These are phyloP conservation scores for Fusarium sp. DNA, from an alignment of 2,329 filamentous ascomycete species.

Conservation along the genomic window DNA sequence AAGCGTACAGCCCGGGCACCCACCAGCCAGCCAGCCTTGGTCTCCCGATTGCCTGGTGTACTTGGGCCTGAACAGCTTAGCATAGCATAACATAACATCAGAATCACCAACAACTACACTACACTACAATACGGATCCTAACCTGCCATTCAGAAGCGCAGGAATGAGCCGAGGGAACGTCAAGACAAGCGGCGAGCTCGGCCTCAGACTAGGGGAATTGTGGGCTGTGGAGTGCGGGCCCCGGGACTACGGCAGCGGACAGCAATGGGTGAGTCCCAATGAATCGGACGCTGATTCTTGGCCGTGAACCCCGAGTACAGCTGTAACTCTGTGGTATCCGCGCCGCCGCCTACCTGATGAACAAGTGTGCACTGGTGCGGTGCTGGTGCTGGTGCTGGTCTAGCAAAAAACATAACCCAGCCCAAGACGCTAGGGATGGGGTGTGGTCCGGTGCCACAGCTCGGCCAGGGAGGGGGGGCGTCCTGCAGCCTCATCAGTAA, in stretches of 20 bases:
- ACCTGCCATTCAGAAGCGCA: conserved; percentile 26
- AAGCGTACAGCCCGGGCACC: conserved; percentile 27
- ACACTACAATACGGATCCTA: neutral
- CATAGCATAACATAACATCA: conserved; percentile 13
- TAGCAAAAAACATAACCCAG: conserved; percentile 21
- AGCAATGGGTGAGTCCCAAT: conserved; percentile 37
- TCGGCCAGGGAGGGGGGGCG: conserved; percentile 25
- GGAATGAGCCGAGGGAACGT: conserved; percentile 36
- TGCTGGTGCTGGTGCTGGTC: conserved; percentile 19
- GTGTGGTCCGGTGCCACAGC: conserved; percentile 38
- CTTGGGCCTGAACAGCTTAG: conserved; percentile 12
- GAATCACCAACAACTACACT: conserved; percentile 7
- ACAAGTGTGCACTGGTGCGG: conserved; percentile 26
- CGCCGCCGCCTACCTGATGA: neutral
- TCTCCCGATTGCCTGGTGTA: neutral
- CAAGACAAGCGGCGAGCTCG: conserved; percentile 32
- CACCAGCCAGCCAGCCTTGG: conserved; percentile 22
- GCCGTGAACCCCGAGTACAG: conserved; percentile 40
- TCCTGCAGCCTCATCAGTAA: conserved; percentile 37
- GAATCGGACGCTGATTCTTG: conserved; percentile 34
- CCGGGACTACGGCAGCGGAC: conserved; percentile 42
- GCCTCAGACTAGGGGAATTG: conserved; percentile 29
- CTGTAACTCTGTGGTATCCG: conserved; percentile 15
- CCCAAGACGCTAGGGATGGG: conserved; percentile 38
- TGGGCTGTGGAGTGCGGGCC: conserved; percentile 40